Evolutionary conservation across 2,329 filamentous ascomycete genomes (phyloP).

Genomic region (Pseudohalonectria lignicola): DNA sequence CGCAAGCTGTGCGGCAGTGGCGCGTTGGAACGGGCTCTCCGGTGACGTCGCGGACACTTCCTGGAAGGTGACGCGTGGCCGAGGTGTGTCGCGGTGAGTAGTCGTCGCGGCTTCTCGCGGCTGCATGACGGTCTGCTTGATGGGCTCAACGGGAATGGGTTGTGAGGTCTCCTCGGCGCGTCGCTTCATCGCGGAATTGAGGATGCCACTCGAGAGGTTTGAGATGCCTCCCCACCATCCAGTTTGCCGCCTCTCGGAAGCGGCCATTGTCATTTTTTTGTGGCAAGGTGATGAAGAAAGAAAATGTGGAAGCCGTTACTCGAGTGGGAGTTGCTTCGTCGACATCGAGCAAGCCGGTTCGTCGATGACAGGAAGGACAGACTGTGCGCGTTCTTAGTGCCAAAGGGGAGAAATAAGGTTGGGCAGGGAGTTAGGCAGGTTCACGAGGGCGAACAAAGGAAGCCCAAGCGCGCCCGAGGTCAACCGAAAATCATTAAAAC

Average conservation of each 20-base stretch:
- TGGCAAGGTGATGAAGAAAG: not conserved
- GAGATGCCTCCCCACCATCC: constrained; percentile 4
- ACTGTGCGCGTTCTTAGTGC: not conserved
- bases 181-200: constrained; percentile 1
- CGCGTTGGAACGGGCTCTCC: constrained; percentile 20
- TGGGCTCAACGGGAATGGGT: too few relatives aligned
- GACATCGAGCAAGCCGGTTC: constrained; percentile 2
- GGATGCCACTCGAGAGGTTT: constrained; percentile 2
- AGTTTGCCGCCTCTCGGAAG: not conserved
- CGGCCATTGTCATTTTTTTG: constrained; percentile 1
- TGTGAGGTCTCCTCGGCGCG: too few relatives aligned
- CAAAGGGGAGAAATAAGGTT: not conserved
- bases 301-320: not conserved
- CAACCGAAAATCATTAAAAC: too few relatives aligned
- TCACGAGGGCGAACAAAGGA: too few relatives aligned
- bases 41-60: constrained; percentile 12
- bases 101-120: too few relatives aligned
- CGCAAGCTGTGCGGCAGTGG: constrained; percentile 18
- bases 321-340: not conserved
- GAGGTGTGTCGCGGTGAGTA: constrained; percentile 1
- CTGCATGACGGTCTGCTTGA: too few relatives aligned
- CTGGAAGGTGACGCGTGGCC: constrained; percentile 10
- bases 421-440: not conserved
- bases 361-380: not conserved
- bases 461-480: too few relatives aligned